A percentile compares a stretch with the other conserved stretches of the same genome.
Evolutionary conservation across 192 early-diverging fungal genomes (phyloP).

Genomic region (Gamsiella multidivaricata): DNA sequence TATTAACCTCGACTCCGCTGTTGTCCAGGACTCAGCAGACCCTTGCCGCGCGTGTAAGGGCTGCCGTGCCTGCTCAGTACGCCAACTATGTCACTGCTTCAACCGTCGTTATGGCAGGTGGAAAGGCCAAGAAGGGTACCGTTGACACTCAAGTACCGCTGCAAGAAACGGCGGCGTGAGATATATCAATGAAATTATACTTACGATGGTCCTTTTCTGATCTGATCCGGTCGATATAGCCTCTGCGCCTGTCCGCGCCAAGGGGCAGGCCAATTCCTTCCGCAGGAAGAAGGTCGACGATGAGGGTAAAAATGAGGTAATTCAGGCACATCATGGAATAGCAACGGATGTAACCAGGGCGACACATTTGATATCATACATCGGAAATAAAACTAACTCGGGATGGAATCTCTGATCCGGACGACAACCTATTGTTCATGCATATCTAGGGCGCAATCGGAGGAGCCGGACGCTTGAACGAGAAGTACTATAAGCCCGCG

Average conservation of each 20-base stretch:
- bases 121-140: slow-evolving; percentile 46
- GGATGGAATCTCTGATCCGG: background rate
- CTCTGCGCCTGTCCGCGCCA: slow-evolving; percentile 5
- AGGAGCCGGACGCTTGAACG: slow-evolving; percentile 48
- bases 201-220: background rate
- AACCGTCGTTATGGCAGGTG: slow-evolving; percentile 37
- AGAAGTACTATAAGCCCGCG: slow-evolving; percentile 46
- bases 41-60: slow-evolving; percentile 28
- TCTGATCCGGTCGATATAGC: background rate
- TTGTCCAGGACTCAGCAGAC: slow-evolving; percentile 38
- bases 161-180: no score
- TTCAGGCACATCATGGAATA: no score
- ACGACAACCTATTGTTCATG: background rate
- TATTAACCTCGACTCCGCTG: slow-evolving; percentile 25
- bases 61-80: slow-evolving; percentile 40
- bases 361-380: no score
- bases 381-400: background rate
- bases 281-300: slow-evolving; percentile 30
- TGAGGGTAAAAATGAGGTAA: slow-evolving; percentile 40
- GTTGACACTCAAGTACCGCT: no score
- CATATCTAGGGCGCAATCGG: slow-evolving; percentile 34
- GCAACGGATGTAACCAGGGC: no score
- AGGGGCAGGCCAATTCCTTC: slow-evolving; percentile 49
- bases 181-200: no score
- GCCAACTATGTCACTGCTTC: slow-evolving; percentile 55